Base-by-base conservation (phyloP, 345 rosid genomes). In the Diplotaxis tenuifolia region DNA sequence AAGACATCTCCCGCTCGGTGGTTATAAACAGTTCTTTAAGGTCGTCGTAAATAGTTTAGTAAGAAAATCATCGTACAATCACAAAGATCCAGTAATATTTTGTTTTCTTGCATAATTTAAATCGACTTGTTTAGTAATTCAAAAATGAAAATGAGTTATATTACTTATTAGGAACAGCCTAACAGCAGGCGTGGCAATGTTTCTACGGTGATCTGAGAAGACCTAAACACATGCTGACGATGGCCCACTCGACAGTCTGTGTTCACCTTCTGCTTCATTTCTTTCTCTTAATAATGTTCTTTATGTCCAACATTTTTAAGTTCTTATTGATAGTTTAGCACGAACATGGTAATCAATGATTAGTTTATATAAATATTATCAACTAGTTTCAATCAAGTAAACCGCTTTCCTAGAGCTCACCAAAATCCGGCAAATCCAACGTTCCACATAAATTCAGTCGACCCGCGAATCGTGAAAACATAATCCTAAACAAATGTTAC, bases 1-100 rank as follows among this genome's bases (percentile, higher is more conserved):
- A 32, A 58, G 72, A 59, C 73, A 74, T 61, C 59, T 57, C 61
- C 47, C 27, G 50, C 2, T 21, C 79, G 74, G 74, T 75, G 74
- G 57, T 62, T 47, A 45, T 53, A 56, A 42, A 42, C 73, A 60
- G n/a, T 58, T 74, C 3, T 59, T 59, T 14, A 27, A 27, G 12
- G 65, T 22, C 19, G 22, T 27, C 4, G 15, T 38, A 57, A 4
- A 25, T 56, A 25, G 12, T 56, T 25, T 56, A 25, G 34, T 25
- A 5, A 25, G 62, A 56, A 56, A 56, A 56, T 56, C 34, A 57
- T 57, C 36, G 36, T 27, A 57, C 6, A 14, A 10, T 52, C 28
- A 21, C 14, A 53, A 53, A 53, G 63, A 22, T 36, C 14, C 4
- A 53, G 18, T 53, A 28, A 71, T 32, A 16, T 22, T 32, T 49